Evolutionary conservation across 176 grass and related monocot species (phyloP).

Genomic region (Aegilops speltoides): DNA sequence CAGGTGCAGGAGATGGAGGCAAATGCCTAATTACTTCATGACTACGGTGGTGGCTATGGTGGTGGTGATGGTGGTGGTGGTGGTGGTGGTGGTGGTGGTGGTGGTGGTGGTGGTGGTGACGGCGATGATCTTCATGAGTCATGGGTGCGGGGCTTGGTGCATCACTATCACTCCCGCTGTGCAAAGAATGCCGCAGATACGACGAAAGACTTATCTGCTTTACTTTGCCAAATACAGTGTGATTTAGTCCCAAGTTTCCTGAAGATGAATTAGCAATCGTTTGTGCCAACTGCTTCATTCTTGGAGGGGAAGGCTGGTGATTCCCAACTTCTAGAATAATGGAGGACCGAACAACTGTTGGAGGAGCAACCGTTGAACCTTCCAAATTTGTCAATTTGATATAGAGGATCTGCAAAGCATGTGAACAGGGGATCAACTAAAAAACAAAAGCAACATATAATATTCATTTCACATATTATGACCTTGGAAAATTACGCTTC

Average conservation of each 20-base stretch:
- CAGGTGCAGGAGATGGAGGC: constrained; percentile 45
- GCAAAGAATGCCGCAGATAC: constrained; percentile 75
- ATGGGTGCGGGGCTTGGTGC: constrained; percentile 67
- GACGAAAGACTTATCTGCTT: constrained; percentile 84
- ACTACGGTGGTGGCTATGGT: constrained; percentile 14
- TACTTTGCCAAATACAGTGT: constrained; percentile 84
- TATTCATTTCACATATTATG: not conserved
- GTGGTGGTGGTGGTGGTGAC: not conserved
- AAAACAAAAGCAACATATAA: constrained; percentile 22
- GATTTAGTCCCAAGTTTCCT: constrained; percentile 78
- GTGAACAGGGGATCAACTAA: constrained; percentile 7
- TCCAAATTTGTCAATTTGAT: constrained; percentile 71
- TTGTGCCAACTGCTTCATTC: constrained; percentile 83
- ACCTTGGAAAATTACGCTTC: not conserved
- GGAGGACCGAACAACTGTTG: constrained; percentile 68
- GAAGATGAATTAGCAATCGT: constrained; percentile 80
- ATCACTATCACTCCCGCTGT: constrained; percentile 26
- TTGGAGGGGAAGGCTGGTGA: constrained; percentile 66
- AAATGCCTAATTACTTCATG: constrained; percentile 33
- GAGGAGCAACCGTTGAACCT: constrained; percentile 67
- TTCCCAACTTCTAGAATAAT: constrained; percentile 81
- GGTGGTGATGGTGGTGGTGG: not conserved
- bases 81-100: not conserved
- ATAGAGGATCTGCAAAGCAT: constrained; percentile 70
- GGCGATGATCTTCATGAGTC: constrained; percentile 32